phyloP scores from a whole-genome alignment of 2,329 filamentous ascomycete species.

The Penicillium sp. region DNA sequence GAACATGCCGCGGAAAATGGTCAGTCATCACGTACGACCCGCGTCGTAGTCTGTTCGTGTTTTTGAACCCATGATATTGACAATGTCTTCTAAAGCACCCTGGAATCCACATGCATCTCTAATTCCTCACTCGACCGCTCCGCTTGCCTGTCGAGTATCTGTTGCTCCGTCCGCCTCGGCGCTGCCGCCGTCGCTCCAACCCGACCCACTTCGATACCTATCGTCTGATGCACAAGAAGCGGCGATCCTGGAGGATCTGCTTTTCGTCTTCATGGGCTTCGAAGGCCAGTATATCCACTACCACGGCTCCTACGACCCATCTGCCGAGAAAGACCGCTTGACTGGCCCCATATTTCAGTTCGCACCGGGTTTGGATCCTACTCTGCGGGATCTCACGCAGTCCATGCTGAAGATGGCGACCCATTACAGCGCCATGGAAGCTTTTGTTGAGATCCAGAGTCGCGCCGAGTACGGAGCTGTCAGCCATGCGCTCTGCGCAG shows the following conservation, averaged over 20 bases:
- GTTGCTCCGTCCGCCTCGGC: conserved; percentile 59
- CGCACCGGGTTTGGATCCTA: conserved; percentile 79
- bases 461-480: conserved; percentile 89
- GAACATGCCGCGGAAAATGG: conserved; percentile 34
- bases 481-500: conserved; percentile 93
- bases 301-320: conserved; percentile 73
- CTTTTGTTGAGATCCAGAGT: conserved; percentile 92
- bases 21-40: conserved; percentile 19
- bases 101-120: conserved; percentile 81
- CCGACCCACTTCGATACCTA: conserved; percentile 63
- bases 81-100: conserved; percentile 31
- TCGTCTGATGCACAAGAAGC: conserved; percentile 78
- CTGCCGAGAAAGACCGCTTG: conserved; percentile 79
- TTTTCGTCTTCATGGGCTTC: conserved; percentile 97
- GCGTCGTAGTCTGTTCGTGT: not conserved
- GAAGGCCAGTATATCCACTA: conserved; percentile 97
- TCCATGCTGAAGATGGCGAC: conserved; percentile 93
- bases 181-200: conserved; percentile 65
- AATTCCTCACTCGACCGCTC: conserved; percentile 64
- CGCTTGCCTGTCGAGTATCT: conserved; percentile 65
- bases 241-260: conserved; percentile 79
- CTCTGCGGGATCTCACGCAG: conserved; percentile 76
- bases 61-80: conserved; percentile 3
- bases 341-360: conserved; percentile 77
- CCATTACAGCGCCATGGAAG: conserved; percentile 84